Percentiles rank a stretch among this genome's conserved stretches.
Evolutionary conservation across 257 asterid genomes (phyloP).

Genomic region (Knoxia roxburghii): DNA sequence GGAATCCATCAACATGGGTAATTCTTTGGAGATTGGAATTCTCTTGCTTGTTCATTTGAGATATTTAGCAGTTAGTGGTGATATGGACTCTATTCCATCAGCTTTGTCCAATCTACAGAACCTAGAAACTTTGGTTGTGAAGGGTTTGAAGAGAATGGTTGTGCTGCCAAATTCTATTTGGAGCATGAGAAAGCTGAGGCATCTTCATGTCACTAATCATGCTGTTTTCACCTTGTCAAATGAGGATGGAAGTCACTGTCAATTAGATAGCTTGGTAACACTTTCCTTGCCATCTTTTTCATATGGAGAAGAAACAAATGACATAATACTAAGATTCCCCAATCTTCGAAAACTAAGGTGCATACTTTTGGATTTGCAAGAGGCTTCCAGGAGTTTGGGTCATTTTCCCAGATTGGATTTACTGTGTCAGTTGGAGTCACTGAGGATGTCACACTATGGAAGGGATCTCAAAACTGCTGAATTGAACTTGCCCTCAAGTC

Average conservation of each 20-base stretch:
- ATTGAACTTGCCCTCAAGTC: neutral
- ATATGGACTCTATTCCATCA: no score
- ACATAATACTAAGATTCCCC: neutral
- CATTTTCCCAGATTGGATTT: neutral
- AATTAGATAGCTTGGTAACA: neutral
- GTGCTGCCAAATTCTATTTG: slow-evolving; percentile 5
- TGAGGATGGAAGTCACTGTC: neutral
- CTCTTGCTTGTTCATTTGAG: slow-evolving; percentile 1
- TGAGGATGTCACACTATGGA: neutral
- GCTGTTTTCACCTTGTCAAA: neutral
- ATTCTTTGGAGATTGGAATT: neutral
- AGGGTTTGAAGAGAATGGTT: slow-evolving; percentile 12
- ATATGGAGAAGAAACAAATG: neutral
- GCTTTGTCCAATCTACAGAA: no score
- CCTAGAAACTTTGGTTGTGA: no score
- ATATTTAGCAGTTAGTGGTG: slow-evolving; percentile 5
- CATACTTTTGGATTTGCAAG: neutral
- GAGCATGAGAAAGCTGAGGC: slow-evolving; percentile 5
- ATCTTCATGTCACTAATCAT: neutral
- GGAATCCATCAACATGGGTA: slow-evolving; percentile 13
- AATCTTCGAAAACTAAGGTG: slow-evolving; percentile 10
- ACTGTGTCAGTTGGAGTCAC: neutral
- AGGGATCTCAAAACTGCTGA: neutral
- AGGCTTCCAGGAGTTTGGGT: neutral
- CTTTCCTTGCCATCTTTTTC: slow-evolving; percentile 10